A percentile compares a stretch with the other conserved stretches of the same genome.
Conservation (phyloP, 495 filamentous ascomycete species). For the Aspergillus kassunensis region DNA sequence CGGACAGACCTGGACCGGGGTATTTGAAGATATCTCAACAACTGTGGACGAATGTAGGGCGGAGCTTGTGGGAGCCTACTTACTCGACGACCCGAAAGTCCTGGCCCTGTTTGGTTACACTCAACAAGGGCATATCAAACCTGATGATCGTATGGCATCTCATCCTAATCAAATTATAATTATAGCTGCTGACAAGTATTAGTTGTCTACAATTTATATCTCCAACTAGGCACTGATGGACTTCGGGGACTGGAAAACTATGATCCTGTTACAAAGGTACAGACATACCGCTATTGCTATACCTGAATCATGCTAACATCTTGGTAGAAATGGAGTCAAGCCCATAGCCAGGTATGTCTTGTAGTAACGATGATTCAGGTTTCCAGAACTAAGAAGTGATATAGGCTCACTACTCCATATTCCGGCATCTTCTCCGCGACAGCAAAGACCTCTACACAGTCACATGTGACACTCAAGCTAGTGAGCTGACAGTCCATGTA, state of each 20-base stretch:
- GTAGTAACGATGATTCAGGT: background rate
- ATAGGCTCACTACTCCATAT: conserved; percentile 42
- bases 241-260: conserved; percentile 42
- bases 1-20: conserved; percentile 46
- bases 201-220: conserved; percentile 45
- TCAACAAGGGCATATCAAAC: conserved; percentile 20
- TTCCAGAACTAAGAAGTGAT: background rate
- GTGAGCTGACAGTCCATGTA: conserved; percentile 17
- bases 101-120: conserved; percentile 36
- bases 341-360: conserved; percentile 36
- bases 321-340: conserved; percentile 41
- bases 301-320: background rate
- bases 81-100: conserved; percentile 39
- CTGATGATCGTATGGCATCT: conserved; percentile 25
- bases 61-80: conserved; percentile 38
- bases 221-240: conserved; percentile 42
- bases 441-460: conserved; percentile 30
- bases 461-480: conserved; percentile 10
- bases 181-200: background rate
- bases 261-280: conserved; percentile 34
- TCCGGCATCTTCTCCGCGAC: conserved; percentile 34
- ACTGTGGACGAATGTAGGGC: conserved; percentile 49
- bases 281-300: background rate
- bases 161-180: background rate
- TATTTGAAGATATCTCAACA: conserved; percentile 41